phyloP scores from a whole-genome alignment of 306 rosid species.

The Trichosanthes truncata region DNA sequence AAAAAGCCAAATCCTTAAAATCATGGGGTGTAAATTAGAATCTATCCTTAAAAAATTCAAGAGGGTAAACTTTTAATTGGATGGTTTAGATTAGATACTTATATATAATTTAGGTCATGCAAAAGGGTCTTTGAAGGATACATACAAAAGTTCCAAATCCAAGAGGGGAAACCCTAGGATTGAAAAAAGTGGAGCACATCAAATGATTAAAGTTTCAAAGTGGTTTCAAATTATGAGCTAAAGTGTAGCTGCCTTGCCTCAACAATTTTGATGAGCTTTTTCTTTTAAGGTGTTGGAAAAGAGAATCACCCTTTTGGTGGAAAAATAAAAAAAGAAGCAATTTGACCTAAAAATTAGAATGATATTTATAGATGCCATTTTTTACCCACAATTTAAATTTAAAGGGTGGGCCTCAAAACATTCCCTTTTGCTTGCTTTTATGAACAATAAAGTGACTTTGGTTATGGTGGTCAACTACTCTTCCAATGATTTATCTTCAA shows the following conservation, averaged over 20 bases:
- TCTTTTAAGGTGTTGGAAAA: neutral
- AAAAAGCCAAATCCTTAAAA: neutral
- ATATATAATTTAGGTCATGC: neutral
- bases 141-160: neutral
- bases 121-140: neutral
- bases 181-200: neutral
- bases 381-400: neutral
- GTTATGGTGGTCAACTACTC: neutral
- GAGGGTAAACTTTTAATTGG: too few species aligned
- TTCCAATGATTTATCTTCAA: neutral
- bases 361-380: neutral
- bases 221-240: neutral
- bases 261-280: neutral
- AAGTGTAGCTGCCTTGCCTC: neutral
- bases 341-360: neutral
- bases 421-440: neutral
- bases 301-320: constrained; percentile 7
- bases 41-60: too few species aligned
- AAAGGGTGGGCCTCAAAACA: neutral
- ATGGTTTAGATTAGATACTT: neutral
- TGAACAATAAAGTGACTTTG: neutral
- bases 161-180: neutral
- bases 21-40: neutral
- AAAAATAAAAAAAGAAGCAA: neutral
- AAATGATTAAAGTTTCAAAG: constrained; percentile 10